These are phyloP conservation scores for Alternaria sp. DNA, from an alignment of 2,329 filamentous ascomycete species.

Conservation along the genomic window DNA sequence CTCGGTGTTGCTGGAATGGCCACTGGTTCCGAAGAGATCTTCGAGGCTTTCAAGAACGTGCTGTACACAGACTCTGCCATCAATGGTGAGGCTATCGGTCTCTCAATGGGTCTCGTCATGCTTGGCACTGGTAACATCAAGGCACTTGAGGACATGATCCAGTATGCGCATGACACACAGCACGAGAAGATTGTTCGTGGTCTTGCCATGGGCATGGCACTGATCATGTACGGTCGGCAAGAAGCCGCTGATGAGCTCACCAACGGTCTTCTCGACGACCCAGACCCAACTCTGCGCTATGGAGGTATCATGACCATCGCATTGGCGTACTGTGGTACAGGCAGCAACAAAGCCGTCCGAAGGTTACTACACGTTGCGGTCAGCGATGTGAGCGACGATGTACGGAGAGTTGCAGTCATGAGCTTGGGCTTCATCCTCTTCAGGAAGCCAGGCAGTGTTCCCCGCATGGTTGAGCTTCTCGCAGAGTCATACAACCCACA, in stretches of 20 bases:
- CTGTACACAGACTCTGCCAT: slow-evolving; percentile 94
- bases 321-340: slow-evolving; percentile 93
- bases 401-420: slow-evolving; percentile 95
- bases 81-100: slow-evolving; percentile 94
- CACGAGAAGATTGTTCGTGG: slow-evolving; percentile 99
- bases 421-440: slow-evolving; percentile 98
- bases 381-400: slow-evolving; percentile 97
- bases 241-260: slow-evolving; percentile 95
- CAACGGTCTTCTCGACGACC: slow-evolving; percentile 89
- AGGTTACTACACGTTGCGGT: slow-evolving; percentile 95
- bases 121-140: slow-evolving; percentile 95
- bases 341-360: slow-evolving; percentile 98
- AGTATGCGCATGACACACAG: slow-evolving; percentile 95
- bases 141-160: slow-evolving; percentile 94
- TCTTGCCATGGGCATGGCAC: slow-evolving; percentile 92
- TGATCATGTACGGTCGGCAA: slow-evolving; percentile 97
- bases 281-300: slow-evolving; percentile 91
- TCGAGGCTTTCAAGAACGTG: slow-evolving; percentile 87
- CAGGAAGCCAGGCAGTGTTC: slow-evolving; percentile 95
- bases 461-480: slow-evolving; percentile 97
- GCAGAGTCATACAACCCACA: slow-evolving; percentile 99
- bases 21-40: slow-evolving; percentile 87
- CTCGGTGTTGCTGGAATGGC: slow-evolving; percentile 98
- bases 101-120: slow-evolving; percentile 98
- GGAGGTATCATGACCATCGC: slow-evolving; percentile 99